Conservation (phyloP, 148 eudicot species). For the Dianthus caryophyllus region DNA sequence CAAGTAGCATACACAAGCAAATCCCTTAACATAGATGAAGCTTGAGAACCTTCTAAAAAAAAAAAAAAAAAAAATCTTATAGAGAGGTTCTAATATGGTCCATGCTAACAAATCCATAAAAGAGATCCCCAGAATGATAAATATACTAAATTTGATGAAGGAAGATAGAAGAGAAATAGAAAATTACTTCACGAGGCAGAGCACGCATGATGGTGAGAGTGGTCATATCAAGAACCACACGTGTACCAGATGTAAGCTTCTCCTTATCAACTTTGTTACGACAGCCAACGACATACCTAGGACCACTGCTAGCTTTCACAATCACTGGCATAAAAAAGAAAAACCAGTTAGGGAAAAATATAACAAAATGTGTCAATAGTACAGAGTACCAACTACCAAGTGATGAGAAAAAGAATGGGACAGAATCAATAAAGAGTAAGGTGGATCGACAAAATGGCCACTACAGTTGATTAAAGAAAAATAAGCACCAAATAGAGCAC, state of each 20-base stretch:
- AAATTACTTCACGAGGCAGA: slow-evolving; percentile 89
- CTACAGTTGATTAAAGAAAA: too few species aligned
- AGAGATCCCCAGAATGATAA: not conserved
- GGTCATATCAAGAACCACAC: slow-evolving; percentile 98
- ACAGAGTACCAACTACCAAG: too few species aligned
- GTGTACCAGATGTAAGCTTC: slow-evolving; percentile 82
- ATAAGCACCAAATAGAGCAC: too few species aligned
- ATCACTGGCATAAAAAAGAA: slow-evolving; percentile 32
- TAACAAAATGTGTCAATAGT: too few species aligned
- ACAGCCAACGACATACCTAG: slow-evolving; percentile 96
- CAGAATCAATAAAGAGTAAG: too few species aligned
- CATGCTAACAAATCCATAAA: not conserved
- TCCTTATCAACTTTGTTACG: slow-evolving; percentile 98
- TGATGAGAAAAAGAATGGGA: too few species aligned
- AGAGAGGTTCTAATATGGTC: not conserved
- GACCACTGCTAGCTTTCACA: slow-evolving; percentile 98
- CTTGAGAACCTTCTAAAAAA: too few species aligned
- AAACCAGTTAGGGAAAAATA: too few species aligned
- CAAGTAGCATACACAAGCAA: not conserved
- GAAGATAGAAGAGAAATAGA: not conserved
- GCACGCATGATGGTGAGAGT: slow-evolving; percentile 96
- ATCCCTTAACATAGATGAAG: not conserved
- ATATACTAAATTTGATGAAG: not conserved
- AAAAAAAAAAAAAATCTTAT: too few species aligned
- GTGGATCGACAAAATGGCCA: too few species aligned